Conservation (phyloP, 768 basidiomycete species). For the Suillus ampliporus region DNA sequence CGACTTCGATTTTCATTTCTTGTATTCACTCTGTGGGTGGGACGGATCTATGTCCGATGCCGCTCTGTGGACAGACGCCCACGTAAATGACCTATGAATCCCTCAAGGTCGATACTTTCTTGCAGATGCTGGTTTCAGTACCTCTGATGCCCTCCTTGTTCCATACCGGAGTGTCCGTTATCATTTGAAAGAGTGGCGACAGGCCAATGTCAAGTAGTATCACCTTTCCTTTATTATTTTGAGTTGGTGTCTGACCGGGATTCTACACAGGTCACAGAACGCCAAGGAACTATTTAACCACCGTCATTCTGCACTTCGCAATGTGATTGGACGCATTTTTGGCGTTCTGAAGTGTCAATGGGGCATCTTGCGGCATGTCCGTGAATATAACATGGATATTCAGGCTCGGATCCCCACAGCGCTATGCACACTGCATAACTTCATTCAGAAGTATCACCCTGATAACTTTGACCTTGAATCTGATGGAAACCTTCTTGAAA, state of each 20-base stretch:
- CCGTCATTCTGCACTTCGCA: background rate
- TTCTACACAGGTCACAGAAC: background rate
- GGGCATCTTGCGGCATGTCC: constrained; percentile 12
- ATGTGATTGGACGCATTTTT: background rate
- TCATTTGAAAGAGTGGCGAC: background rate
- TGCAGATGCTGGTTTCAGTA: constrained; percentile 8
- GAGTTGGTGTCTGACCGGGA: too few relatives aligned
- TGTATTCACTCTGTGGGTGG: constrained; percentile 22
- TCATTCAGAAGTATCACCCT: constrained; percentile 13
- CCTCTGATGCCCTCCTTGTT: background rate
- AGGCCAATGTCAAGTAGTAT: background rate
- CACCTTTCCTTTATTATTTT: too few relatives aligned
- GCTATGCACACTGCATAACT: constrained; percentile 31
- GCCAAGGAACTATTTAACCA: constrained; percentile 8
- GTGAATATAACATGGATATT: constrained; percentile 18
- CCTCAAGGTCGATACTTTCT: background rate
- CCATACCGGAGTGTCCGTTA: background rate
- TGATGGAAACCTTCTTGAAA: too few relatives aligned
- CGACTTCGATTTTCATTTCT: constrained; percentile 19
- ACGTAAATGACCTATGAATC: constrained; percentile 9
- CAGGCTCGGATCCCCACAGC: constrained; percentile 29
- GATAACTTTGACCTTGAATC: background rate
- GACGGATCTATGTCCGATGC: constrained; percentile 23
- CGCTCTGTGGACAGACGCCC: constrained; percentile 15
- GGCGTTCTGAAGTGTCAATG: constrained; percentile 26